These are phyloP conservation scores for Podaxis rugospora DNA, from an alignment of 768 basidiomycete species.

Conservation along the genomic window DNA sequence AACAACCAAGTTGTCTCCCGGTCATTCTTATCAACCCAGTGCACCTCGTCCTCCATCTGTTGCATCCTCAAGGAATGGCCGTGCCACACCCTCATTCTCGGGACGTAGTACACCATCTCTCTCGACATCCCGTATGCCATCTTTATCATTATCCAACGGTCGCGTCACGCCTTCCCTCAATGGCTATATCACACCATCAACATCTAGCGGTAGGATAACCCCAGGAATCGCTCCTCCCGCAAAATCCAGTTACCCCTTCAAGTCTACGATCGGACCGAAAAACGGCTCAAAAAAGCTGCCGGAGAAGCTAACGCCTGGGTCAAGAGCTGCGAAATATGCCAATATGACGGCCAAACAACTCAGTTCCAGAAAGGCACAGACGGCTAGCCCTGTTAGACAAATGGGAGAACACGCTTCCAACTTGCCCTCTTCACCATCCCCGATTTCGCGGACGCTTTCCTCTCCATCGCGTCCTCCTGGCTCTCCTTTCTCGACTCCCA, in stretches of 20 bases:
- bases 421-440: slow-evolving; percentile 26
- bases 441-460: slow-evolving; percentile 29
- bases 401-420: slow-evolving; percentile 21
- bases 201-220: slow-evolving; percentile 31
- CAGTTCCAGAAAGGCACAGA: slow-evolving; percentile 34
- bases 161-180: slow-evolving; percentile 36
- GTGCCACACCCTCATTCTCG: slow-evolving; percentile 53
- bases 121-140: slow-evolving; percentile 29
- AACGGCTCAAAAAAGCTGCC: slow-evolving; percentile 26
- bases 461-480: slow-evolving; percentile 43
- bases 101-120: slow-evolving; percentile 50
- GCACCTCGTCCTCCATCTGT: slow-evolving; percentile 70
- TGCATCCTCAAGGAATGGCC: slow-evolving; percentile 64
- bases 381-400: slow-evolving; percentile 4
- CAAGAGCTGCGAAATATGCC: slow-evolving; percentile 80
- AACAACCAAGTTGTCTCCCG: slow-evolving; percentile 72
- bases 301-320: slow-evolving; percentile 69
- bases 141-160: slow-evolving; percentile 33
- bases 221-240: slow-evolving; percentile 34
- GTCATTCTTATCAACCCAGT: slow-evolving; percentile 27
- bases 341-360: slow-evolving; percentile 84
- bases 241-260: slow-evolving; percentile 25
- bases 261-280: slow-evolving; percentile 27
- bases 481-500: slow-evolving; percentile 71
- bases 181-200: slow-evolving; percentile 49